These are phyloP conservation scores for Liquidambar formosana DNA, from an alignment of 164 flowering plant species.

Conservation along the genomic window DNA sequence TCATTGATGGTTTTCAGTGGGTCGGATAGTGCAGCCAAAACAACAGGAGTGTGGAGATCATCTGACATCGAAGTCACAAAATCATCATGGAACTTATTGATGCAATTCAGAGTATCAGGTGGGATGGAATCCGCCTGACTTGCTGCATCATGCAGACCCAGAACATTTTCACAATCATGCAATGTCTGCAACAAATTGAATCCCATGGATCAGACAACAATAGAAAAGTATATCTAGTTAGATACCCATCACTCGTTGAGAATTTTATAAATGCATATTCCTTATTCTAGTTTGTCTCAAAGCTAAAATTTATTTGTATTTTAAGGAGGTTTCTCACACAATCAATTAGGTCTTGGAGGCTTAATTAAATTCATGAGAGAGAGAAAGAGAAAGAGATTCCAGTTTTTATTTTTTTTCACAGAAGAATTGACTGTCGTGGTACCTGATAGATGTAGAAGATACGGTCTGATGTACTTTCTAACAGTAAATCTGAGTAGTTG, in stretches of 20 bases:
- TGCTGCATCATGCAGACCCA: constrained; percentile 38
- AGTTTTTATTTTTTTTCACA: neutral
- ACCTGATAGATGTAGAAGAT: constrained; percentile 95
- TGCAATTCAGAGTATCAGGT: constrained; percentile 40
- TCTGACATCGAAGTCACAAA: constrained; percentile 78
- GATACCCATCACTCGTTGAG: neutral
- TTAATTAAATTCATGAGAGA: neutral
- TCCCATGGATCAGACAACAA: constrained; percentile 3
- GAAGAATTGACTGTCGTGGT: constrained; percentile 1
- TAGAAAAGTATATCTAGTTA: neutral
- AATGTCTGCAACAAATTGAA: constrained; percentile 65
- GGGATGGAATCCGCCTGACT: constrained; percentile 45
- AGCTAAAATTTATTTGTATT: neutral
- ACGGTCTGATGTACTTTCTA: constrained; percentile 95
- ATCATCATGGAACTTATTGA: constrained; percentile 50
- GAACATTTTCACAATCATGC: constrained; percentile 57
- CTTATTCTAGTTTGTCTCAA: neutral
- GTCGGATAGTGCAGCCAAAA: constrained; percentile 78
- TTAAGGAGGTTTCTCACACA: neutral
- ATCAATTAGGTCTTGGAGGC: no score
- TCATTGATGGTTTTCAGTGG: constrained; percentile 87
- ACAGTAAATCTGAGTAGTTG: constrained; percentile 72
- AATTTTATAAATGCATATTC: neutral
- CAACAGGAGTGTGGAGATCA: constrained; percentile 85
- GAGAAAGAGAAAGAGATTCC: neutral